Evolutionary conservation across 208 protist species (phyloP).

Genomic region (Crithidia brevicula): DNA sequence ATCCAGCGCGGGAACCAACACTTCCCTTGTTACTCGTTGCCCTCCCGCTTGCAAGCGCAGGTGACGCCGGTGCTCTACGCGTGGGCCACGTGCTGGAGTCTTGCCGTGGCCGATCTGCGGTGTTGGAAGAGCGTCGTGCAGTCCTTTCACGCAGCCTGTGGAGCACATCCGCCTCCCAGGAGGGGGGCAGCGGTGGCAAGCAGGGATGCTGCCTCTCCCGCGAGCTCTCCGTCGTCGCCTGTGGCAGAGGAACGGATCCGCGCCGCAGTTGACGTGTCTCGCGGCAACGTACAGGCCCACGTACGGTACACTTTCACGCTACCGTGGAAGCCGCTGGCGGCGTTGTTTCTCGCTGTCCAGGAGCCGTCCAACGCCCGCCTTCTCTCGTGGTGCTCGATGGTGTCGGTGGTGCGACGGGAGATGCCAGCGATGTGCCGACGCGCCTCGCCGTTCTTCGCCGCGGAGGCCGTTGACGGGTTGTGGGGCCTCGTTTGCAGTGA

Average conservation of each 20-base stretch:
- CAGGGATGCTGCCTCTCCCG: background rate
- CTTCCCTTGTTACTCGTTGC: conserved; percentile 31
- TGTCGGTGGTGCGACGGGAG: conserved; percentile 14
- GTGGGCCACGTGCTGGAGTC: conserved; percentile 65
- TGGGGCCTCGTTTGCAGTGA: conserved; percentile 53
- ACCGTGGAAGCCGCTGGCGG: conserved; percentile 67
- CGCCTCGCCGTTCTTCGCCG: conserved; percentile 46
- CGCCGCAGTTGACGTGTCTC: background rate
- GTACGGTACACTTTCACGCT: conserved; percentile 35
- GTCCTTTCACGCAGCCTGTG: conserved; percentile 33
- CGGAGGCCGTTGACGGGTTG: conserved; percentile 46
- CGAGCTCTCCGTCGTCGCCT: background rate
- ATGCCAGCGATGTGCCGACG: conserved; percentile 35
- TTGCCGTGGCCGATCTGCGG: conserved; percentile 34
- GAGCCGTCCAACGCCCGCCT: conserved; percentile 8
- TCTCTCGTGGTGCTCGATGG: conserved; percentile 11
- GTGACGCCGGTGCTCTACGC: conserved; percentile 67
- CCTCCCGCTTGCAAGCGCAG: conserved; percentile 42
- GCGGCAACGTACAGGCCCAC: background rate
- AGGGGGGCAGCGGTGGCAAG: background rate
- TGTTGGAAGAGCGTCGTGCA: conserved; percentile 49
- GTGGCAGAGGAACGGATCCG: background rate
- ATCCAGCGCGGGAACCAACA: conserved; percentile 9
- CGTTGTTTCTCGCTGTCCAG: conserved; percentile 37
- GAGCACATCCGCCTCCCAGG: background rate